A percentile compares a stretch with the other conserved stretches of the same genome.
Conservation (phyloP, 225 moss, liverwort and hornwort genomes). For the Physcomitrium patens region DNA sequence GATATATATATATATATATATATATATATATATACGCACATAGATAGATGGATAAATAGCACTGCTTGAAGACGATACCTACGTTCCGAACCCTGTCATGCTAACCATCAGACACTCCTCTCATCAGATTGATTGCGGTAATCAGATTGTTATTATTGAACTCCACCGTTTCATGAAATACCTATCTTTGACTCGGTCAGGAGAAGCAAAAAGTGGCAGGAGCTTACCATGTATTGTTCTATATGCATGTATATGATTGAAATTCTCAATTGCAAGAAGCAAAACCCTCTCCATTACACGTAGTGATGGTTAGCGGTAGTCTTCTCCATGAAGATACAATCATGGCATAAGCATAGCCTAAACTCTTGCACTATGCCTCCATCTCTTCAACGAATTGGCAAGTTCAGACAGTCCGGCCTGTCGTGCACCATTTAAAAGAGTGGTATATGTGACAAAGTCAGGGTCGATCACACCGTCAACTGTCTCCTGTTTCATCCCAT, state of each 20-base stretch:
- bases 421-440: slow-evolving; percentile 54
- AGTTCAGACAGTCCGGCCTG: slow-evolving; percentile 52
- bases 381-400: slow-evolving; percentile 49
- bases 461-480: slow-evolving; percentile 37
- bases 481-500: slow-evolving; percentile 53
- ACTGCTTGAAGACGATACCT: slow-evolving; percentile 16
- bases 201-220: not conserved
- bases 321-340: not conserved
- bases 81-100: slow-evolving; percentile 22
- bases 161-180: not conserved
- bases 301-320: not conserved
- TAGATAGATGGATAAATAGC: not conserved
- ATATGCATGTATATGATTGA: slow-evolving; percentile 1
- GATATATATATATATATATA: slow-evolving; percentile 6
- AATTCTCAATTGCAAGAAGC: slow-evolving; percentile 3
- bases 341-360: slow-evolving; percentile 30
- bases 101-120: slow-evolving; percentile 17
- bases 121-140: slow-evolving; percentile 6
- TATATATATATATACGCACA: not conserved
- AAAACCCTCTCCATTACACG: slow-evolving; percentile 22
- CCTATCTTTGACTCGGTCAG: not conserved
- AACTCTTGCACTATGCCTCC: slow-evolving; percentile 44
- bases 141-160: slow-evolving; percentile 7
- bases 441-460: slow-evolving; percentile 65
- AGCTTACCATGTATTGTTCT: slow-evolving; percentile 20